phyloP scores from a whole-genome alignment of 202 grass and related monocot genomes.

The Carex arenaria region DNA sequence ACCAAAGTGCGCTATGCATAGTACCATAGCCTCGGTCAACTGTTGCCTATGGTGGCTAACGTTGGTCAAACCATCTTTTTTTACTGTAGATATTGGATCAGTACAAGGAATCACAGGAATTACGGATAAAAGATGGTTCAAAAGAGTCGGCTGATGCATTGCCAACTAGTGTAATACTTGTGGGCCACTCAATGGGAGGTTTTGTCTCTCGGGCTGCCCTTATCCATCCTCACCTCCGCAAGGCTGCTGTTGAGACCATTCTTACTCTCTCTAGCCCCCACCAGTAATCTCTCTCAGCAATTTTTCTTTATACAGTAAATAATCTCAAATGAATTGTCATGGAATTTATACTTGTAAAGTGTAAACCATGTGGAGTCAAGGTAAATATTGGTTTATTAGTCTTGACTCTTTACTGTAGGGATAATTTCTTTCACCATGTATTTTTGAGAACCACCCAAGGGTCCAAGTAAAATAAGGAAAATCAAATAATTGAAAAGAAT shows the following conservation, averaged over 20 bases:
- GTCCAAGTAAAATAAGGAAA: neutral
- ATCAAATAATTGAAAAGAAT: neutral
- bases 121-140: constrained; percentile 49
- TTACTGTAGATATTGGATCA: constrained; percentile 76
- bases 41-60: neutral
- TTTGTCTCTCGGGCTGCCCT: constrained; percentile 95
- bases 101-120: constrained; percentile 76
- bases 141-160: constrained; percentile 39
- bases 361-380: neutral
- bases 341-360: neutral
- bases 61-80: neutral
- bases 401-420: neutral
- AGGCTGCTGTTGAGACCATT: constrained; percentile 79
- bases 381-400: constrained; percentile 2
- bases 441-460: neutral
- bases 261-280: constrained; percentile 95
- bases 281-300: constrained; percentile 50
- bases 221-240: constrained; percentile 68
- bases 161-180: constrained; percentile 78
- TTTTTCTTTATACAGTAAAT: neutral
- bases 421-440: neutral
- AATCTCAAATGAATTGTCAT: neutral
- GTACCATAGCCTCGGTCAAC: neutral
- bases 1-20: too few relatives aligned
- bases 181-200: constrained; percentile 99